Evolutionary conservation across 768 basidiomycete species (phyloP), one percentile per base, ranked within the genome.

Genomic region (Tylopilus balloui): DNA sequence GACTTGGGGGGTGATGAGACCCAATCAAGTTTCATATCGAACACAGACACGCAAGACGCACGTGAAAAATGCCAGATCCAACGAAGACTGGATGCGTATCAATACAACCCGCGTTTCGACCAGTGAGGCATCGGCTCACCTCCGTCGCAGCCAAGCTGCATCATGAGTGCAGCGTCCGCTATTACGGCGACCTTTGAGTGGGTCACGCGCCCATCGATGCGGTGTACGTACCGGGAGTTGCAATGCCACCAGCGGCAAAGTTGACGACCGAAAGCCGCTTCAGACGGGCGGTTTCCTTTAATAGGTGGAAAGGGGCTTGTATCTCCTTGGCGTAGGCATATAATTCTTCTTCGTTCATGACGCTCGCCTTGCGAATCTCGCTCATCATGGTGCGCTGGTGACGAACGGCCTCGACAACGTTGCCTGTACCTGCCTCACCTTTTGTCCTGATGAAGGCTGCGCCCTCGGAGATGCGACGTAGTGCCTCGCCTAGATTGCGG

Each of bases 361-460:
- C 80, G 58, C 84, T 81, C 11, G 90, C 88, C 60, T 78, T 80
- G 60, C 89, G 80, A 69, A 98, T 95, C 63, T 92, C 88, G 58
- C 81, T 72, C 71, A 80, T 83, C 50, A 97, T 83, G 15, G 86
- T 73, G 32, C 96, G 85, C 53, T 85, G 80, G 72, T 99, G 95
- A 52, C 92, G 83, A 47, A 98, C 96, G 21, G 96, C 96, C 69
- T 92, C 90, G 48, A 92, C 87, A 41, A 92, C 86, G 63, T 92
- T 92, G 35, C 90, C 90, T 0, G 90, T 92, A 17, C 90, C 90
- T 15, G 86, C 86, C 68, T 90, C 87, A 47, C 92, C 95, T 72
- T 98, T 99, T 50, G 95, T 97, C 57, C 96, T 92, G 71, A 99
- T 93, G 79, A 98, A 93, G 0, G 96, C 92, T 2, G 95, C 95